Evolutionary conservation across 2,329 filamentous ascomycete species (phyloP), one percentile per base, ranked within the genome.

Genomic region (Botrytis medusae): DNA sequence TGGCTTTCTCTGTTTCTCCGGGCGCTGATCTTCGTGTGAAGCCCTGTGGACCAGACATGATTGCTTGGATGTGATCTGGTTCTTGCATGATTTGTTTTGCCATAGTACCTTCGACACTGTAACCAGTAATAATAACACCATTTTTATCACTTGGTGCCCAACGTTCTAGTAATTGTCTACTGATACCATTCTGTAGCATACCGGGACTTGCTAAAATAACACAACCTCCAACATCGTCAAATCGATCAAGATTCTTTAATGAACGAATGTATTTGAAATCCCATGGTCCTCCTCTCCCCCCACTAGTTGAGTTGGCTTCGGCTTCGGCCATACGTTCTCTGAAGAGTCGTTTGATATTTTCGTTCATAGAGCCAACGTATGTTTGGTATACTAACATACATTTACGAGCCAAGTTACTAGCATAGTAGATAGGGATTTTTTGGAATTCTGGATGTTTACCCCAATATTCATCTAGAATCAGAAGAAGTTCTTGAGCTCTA

Each of bases 361-460:
- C 95, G 81, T 99, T 99, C 96, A 99, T 99, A 72, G 95, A 94
- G 67, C 95, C 94, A 67, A 98, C 94, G 79, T 98, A 99, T 1
- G 96, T 99, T 82, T 98, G 96, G 81, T 99, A 99, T 5, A 98
- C 94, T 44, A 98, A 89, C 96, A 99, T 99, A 84, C 96, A 99
- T 83, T 97, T 96, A 75, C 95, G 87, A 1, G 96, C 96, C 60
- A 98, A 89, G 79, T 97, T 97, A 79, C 93, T 96, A 72, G 97
- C 97, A 82, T 98, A 99, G 85, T 98, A 99, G 75, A 99, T 98
- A 8, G 96, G 96, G 51, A 93, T 92, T 77, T 93, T 94, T 77
- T 97, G 95, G 77, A 91, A 94, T 78, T 98, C 95, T 0, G 90
- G 84, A 80, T 99, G 95, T 73, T 94, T 93, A 76, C 89, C 89